A percentile compares a stretch with the other conserved stretches of the same genome.
phyloP scores from a whole-genome alignment of 257 asterid species.

The Leonotis leonurus region DNA sequence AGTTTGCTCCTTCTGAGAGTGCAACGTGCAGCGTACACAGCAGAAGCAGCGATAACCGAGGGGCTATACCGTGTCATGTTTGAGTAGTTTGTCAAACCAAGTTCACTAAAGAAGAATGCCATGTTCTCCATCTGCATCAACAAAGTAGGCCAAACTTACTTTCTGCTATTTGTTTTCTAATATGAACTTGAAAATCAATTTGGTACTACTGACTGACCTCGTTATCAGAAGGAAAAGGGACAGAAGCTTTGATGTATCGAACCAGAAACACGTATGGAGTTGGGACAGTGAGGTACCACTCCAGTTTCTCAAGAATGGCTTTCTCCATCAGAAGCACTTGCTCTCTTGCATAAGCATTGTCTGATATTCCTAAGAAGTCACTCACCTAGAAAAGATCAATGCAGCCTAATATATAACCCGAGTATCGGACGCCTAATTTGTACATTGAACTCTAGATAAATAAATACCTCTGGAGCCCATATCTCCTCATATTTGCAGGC shows the following conservation, averaged over 20 bases:
- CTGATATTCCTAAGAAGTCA: constrained; percentile 47
- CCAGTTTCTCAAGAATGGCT: constrained; percentile 46
- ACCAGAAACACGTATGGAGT: constrained; percentile 51
- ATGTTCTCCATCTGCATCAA: constrained; percentile 54
- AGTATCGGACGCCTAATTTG: background rate
- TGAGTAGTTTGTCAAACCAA: constrained; percentile 58
- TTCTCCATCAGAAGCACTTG: constrained; percentile 54
- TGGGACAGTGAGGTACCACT: constrained; percentile 58
- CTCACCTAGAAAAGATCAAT: constrained; percentile 21
- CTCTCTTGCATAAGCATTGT: constrained; percentile 50
- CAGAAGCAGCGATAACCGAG: constrained; percentile 63
- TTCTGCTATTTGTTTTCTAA: background rate
- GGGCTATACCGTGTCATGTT: constrained; percentile 34
- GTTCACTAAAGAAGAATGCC: constrained; percentile 67
- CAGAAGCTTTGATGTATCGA: constrained; percentile 49
- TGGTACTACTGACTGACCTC: constrained; percentile 42
- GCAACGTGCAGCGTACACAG: constrained; percentile 76
- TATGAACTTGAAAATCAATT: background rate
- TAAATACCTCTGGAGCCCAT: constrained; percentile 90
- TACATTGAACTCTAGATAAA: background rate
- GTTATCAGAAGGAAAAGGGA: constrained; percentile 30
- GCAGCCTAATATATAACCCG: background rate
- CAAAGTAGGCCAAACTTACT: background rate
- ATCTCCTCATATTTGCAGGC: constrained; percentile 94
- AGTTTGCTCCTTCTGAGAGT: constrained; percentile 45